phyloP scores from a whole-genome alignment of 305 asterid genomes.

The Solanum hybrid region DNA sequence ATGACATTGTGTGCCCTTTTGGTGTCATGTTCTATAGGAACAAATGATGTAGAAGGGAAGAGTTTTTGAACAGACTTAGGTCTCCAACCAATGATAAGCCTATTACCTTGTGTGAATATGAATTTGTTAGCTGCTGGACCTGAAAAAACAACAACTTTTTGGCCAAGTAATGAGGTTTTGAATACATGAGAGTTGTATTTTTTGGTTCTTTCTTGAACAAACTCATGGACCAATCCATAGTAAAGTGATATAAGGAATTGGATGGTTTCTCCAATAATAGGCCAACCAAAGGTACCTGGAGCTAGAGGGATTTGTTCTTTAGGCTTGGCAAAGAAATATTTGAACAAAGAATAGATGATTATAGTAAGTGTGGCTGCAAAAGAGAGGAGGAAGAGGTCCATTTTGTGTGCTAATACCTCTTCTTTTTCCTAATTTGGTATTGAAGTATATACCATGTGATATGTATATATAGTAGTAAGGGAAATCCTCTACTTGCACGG shows the following conservation, averaged over 20 bases:
- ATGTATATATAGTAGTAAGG: neutral
- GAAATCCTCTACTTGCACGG: neutral
- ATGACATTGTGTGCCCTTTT: neutral
- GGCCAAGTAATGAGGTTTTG: neutral
- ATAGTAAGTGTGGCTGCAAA: neutral
- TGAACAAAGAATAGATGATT: neutral
- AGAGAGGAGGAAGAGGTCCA: neutral
- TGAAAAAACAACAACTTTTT: neutral
- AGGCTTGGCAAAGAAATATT: neutral
- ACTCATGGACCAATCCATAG: neutral
- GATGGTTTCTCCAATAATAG: neutral
- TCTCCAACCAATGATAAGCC: neutral
- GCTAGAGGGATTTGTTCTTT: neutral
- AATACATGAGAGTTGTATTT: neutral
- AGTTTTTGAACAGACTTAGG: neutral
- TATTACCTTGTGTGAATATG: neutral
- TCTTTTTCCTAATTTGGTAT: neutral
- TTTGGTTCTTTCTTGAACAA: neutral
- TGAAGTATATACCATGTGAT: neutral
- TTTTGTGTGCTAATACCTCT: neutral
- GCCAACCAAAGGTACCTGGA: neutral
- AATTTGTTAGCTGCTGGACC: constrained; percentile 11
- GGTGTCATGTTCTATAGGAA: neutral
- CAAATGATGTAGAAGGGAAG: neutral
- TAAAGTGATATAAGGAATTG: neutral